Evolutionary conservation across 2,329 filamentous ascomycete genomes (phyloP), one percentile per base, ranked within the genome.

Genomic region (Albophoma yamanashiensis): DNA sequence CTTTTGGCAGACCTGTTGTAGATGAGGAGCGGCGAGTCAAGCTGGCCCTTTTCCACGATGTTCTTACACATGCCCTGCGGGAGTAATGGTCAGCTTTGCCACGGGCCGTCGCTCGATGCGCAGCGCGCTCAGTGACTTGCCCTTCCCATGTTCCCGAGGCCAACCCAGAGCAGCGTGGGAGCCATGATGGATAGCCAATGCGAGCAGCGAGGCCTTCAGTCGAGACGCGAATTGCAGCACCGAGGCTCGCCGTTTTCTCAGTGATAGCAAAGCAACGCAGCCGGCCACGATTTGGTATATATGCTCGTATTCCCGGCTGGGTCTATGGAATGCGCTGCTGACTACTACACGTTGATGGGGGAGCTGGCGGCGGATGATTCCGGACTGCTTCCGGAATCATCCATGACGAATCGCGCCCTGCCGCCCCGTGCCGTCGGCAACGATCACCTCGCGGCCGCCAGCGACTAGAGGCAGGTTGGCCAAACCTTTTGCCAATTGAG

Each of bases 111-210:
- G 45, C 45, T 27, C 14, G 22, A 5, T 6, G 45, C 31, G 45
- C 12, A 4, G 27, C 45, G 25, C 25, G 45, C 45, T 15, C 45
- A 20, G 25, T 27, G 47, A 34, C 47, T 77, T 77, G 89, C 89
- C 69, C 87, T 82, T 65, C 90, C 92, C 85, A 96, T 96, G 72
- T 95, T 95, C 58, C 91, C 91, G 57, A 96, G 81, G 60, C 92
- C 91, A 59, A 95, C 85, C 85, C 86, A 95, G 67, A 91, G 80
- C 58, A 94, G 69, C 73, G 82, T 84, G 60, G 80, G 78, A 52
- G 82, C 75, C 83, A 85, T 85, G 55, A 25, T n/a, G 47, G 34
- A 9, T 4, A 31, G 47, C 47, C 20, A 17, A 17, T 20, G 47
- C 14, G 27, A 52, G 47, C 15, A 20, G 47, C 2, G 27, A 31